phyloP scores from a whole-genome alignment of 139 green algal genomes.

The Picochlorum sp. region DNA sequence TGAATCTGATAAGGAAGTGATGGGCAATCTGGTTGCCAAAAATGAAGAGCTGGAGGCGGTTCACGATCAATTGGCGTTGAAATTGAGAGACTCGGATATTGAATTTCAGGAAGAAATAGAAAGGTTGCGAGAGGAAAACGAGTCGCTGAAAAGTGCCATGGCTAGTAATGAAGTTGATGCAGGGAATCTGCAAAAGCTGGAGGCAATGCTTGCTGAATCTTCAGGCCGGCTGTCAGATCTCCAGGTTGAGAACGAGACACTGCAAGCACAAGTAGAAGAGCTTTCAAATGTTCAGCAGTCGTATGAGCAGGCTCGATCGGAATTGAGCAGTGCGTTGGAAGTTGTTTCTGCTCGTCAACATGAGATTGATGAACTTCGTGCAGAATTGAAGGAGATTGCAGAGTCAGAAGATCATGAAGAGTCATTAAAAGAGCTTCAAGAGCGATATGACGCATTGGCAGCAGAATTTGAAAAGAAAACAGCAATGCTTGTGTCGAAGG shows the following conservation, averaged over 20 bases:
- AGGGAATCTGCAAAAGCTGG: neutral
- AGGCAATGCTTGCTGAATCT: conserved; percentile 8
- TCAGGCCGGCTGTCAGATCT: neutral
- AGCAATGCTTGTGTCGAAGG: too few relatives aligned
- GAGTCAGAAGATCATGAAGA: neutral
- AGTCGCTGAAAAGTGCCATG: neutral
- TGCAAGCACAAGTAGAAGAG: neutral
- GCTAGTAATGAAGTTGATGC: neutral
- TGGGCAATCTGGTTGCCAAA: neutral
- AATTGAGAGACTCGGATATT: neutral
- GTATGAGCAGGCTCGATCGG: neutral
- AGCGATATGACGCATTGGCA: neutral
- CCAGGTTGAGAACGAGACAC: neutral
- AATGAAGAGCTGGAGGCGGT: neutral
- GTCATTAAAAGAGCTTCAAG: neutral
- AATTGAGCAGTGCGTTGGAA: neutral
- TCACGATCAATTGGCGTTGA: neutral
- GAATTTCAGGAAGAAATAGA: conserved; percentile 3
- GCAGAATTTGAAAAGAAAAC: neutral
- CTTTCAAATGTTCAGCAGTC: neutral
- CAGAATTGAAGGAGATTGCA: neutral
- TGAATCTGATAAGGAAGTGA: neutral
- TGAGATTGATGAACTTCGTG: neutral
- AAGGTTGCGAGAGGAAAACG: conserved; percentile 7
- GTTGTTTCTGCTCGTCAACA: neutral